Evolutionary conservation across 1,139 yeast species (phyloP).

Genomic region (Kodamaea ohmeri): DNA sequence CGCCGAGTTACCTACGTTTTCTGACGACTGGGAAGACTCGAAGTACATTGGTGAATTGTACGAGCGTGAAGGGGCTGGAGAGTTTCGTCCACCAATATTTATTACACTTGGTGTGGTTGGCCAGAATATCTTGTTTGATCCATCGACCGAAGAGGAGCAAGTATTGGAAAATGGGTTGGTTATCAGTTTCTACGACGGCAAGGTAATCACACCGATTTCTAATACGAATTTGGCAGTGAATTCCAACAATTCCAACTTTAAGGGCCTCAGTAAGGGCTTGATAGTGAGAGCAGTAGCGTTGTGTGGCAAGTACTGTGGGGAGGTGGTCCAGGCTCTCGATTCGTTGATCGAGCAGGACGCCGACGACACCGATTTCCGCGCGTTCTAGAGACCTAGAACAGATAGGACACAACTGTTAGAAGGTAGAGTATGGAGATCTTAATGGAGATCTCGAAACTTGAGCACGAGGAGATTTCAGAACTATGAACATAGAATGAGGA

Average conservation of each 20-base stretch:
- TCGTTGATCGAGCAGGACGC: constrained; percentile 39
- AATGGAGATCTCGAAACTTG: no score
- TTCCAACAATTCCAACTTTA: constrained; percentile 41
- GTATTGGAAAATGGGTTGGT: constrained; percentile 82
- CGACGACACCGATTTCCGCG: constrained; percentile 25
- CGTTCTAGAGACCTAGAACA: no score
- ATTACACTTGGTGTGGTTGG: constrained; percentile 77
- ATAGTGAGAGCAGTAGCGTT: constrained; percentile 30
- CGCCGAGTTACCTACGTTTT: constrained; percentile 88
- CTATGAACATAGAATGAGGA: no score
- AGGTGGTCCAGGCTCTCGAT: constrained; percentile 39
- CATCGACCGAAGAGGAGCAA: constrained; percentile 80
- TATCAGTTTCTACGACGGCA: constrained; percentile 64
- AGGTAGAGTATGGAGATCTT: no score
- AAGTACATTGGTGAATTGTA: constrained; percentile 39
- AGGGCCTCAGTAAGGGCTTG: constrained; percentile 32
- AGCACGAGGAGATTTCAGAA: no score
- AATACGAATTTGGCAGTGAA: constrained; percentile 49
- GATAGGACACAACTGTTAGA: no score
- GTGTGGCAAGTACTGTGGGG: constrained; percentile 37
- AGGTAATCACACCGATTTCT: constrained; percentile 62
- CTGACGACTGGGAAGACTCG: constrained; percentile 78
- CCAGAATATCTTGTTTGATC: constrained; percentile 67
- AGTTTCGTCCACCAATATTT: constrained; percentile 68
- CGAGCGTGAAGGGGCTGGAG: constrained; percentile 15